Evolutionary conservation across 306 rosid species (phyloP), one percentile per base, ranked within the genome.

Genomic region (Vicia villosa): DNA sequence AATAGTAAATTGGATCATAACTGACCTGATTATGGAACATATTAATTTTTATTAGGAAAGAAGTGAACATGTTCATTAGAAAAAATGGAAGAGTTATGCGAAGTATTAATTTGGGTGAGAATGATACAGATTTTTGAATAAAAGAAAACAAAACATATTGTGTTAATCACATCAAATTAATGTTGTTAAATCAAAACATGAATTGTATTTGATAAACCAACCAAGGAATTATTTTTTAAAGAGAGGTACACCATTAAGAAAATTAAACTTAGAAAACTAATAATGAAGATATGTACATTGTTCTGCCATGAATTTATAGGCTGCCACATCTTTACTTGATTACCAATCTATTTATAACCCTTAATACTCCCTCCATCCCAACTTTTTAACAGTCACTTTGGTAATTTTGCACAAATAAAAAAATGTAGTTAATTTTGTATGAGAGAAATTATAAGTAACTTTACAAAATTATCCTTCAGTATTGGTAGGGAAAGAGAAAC

Each of bases 81-180:
- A 72, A 52, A 72, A 7, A 63, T 22, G 43, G 40, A 49, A 63
- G 5, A 46, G 46, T 64, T 54, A 20, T 52, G 16, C 62, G 13
- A 54, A 13, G 55, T 14, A 56, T 37, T 17, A 56, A 34, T 46
- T 45, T 55, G 57, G 66, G 40, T 4, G 19, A 65, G 59, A 26
- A 30, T 11, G 15, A 15, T 12, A 20, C 21, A 8, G 17, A 20
- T 8, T 43, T n/a, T 55, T 36, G 50, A 10, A 62, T 10, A 16
- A 21, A 43, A 11, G 52, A 9, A 65, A 77, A 55, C 3, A 50
- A 40, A 17, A 28, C 32, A 10, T 7, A 60, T 24, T 17, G 47
- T 69, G 49, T 50, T 50, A 20, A 26, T 49, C 16, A 6, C 46
- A 49, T 56, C 20, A 60, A 50, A 40, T 49, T 40, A 41, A 63